Conservation (phyloP, 2,329 filamentous ascomycete genomes). For the Paecilomyces fulvus region DNA sequence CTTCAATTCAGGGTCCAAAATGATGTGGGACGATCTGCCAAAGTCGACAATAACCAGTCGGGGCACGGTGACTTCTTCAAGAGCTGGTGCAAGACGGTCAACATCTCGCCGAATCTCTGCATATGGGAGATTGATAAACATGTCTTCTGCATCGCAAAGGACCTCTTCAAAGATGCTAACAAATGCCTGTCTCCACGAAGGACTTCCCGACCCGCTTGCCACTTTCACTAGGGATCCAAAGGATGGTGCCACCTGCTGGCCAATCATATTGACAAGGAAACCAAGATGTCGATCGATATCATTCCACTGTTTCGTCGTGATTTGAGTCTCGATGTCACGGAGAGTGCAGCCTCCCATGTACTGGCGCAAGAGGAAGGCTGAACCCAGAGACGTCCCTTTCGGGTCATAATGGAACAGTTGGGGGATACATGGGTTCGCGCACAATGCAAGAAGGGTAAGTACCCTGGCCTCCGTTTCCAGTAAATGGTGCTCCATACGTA, state of each 20-base stretch:
- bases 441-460: constrained; percentile 27
- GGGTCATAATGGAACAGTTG: constrained; percentile 30
- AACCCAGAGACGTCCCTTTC: constrained; percentile 15
- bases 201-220: constrained; percentile 35
- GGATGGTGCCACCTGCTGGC: constrained; percentile 36
- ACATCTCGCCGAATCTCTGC: constrained; percentile 45
- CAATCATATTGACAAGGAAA: constrained; percentile 32
- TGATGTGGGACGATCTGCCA: constrained; percentile 41
- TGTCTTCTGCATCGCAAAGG: constrained; percentile 51
- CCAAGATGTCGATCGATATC: constrained; percentile 29
- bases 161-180: constrained; percentile 43
- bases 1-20: constrained; percentile 42
- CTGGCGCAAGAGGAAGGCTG: constrained; percentile 30
- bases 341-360: constrained; percentile 27
- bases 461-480: constrained; percentile 34
- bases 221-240: constrained; percentile 46
- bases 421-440: constrained; percentile 26
- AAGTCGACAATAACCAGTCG: constrained; percentile 45
- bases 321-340: constrained; percentile 19
- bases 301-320: constrained; percentile 21
- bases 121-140: constrained; percentile 50
- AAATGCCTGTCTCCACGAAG: constrained; percentile 49
- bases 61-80: constrained; percentile 45
- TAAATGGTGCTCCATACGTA: constrained; percentile 30
- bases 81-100: constrained; percentile 32